Percentiles rank a stretch among this genome's conserved stretches.
phyloP scores from a whole-genome alignment of 1,139 yeast species.

The Sugiyamaella grinbergsii region DNA sequence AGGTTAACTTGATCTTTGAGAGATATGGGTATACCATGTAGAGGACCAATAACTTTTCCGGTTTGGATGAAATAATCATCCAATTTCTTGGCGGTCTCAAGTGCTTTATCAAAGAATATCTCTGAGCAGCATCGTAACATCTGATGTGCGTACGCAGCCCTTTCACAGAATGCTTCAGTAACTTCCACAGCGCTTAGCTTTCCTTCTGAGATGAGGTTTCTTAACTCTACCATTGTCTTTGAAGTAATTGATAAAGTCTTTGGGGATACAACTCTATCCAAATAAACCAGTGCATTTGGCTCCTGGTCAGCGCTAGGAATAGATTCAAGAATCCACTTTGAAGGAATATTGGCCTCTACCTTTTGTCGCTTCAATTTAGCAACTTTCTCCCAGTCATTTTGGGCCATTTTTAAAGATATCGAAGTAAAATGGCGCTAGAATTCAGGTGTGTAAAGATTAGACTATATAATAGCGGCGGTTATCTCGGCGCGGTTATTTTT shows the following conservation, averaged over 20 bases:
- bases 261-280: constrained; percentile 23
- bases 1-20: constrained; percentile 53
- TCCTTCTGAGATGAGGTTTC: constrained; percentile 19
- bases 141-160: constrained; percentile 61
- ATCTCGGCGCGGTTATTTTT: constrained; percentile 7
- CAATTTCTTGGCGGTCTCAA: constrained; percentile 44
- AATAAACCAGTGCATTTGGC: constrained; percentile 21
- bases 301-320: constrained; percentile 22
- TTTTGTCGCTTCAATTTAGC: constrained; percentile 17
- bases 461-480: constrained; percentile 9
- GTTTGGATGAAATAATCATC: constrained; percentile 44
- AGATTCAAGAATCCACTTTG: constrained; percentile 20
- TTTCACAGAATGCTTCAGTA: constrained; percentile 50
- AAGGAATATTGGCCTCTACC: constrained; percentile 22
- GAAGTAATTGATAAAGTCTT: constrained; percentile 21
- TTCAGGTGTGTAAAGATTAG: too few species aligned
- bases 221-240: constrained; percentile 19
- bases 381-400: constrained; percentile 19
- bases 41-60: constrained; percentile 48
- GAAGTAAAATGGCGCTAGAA: too few species aligned
- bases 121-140: constrained; percentile 47
- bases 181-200: constrained; percentile 25
- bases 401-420: not conserved
- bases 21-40: constrained; percentile 56
- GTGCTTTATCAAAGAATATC: constrained; percentile 39